These are phyloP conservation scores for Linnemannia schmuckeri DNA, from an alignment of 192 early-diverging fungal species.

Conservation along the genomic window DNA sequence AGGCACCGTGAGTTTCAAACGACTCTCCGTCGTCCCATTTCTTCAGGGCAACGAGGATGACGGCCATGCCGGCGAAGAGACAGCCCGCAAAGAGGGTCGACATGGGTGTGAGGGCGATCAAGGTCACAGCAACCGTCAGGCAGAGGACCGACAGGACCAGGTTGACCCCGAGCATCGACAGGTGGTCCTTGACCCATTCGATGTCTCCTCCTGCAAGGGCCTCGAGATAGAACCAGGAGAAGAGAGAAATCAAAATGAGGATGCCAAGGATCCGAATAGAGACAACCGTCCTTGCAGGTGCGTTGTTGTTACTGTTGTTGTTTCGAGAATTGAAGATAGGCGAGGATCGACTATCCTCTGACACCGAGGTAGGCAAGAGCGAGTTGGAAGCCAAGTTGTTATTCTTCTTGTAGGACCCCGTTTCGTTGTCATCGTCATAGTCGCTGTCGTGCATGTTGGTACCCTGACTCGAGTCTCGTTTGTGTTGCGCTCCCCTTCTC, in stretches of 20 bases:
- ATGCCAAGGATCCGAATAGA: conserved; percentile 42
- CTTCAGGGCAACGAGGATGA: conserved; percentile 54
- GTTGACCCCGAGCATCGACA: conserved; percentile 61
- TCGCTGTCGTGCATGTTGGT: not conserved
- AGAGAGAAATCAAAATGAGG: conserved; percentile 40
- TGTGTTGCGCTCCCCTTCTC: conserved; percentile 6
- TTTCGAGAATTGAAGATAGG: not conserved
- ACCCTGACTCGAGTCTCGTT: not conserved
- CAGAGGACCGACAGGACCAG: conserved; percentile 59
- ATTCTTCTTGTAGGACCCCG: not conserved
- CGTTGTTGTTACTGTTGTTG: not conserved
- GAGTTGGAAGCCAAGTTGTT: not conserved
- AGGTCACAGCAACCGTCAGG: conserved; percentile 54
- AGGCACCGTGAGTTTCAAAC: conserved; percentile 69
- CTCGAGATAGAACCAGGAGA: conserved; percentile 50
- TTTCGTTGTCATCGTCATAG: not conserved
- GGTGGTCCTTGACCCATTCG: conserved; percentile 63
- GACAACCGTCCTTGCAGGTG: conserved; percentile 3
- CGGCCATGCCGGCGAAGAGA: conserved; percentile 13
- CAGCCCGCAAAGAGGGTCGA: conserved; percentile 38
- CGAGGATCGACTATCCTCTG: not conserved
- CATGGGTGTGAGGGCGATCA: conserved; percentile 60
- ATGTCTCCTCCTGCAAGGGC: conserved; percentile 61
- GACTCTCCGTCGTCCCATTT: conserved; percentile 68
- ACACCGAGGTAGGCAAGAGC: not conserved